These are phyloP conservation scores for Albophoma yamanashiensis DNA, from an alignment of 2,329 filamentous ascomycete species.

Conservation along the genomic window DNA sequence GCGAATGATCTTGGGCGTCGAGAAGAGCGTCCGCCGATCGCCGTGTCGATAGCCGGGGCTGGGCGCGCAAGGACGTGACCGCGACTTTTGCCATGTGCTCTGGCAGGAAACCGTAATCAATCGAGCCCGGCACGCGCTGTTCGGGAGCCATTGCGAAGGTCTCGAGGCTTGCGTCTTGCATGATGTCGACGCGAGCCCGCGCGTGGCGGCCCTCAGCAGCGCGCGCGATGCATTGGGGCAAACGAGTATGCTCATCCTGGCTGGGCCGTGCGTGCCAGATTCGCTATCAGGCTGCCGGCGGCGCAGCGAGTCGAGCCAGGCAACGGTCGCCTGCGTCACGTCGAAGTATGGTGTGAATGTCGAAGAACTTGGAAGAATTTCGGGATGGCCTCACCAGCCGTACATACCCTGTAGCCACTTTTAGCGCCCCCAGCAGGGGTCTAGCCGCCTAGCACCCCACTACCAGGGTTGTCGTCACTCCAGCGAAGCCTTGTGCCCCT, in stretches of 20 bases:
- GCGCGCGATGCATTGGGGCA: slow-evolving; percentile 16
- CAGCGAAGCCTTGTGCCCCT: neutral
- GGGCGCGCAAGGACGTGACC: neutral
- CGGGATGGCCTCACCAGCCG: neutral
- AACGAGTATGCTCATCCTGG: slow-evolving; percentile 1
- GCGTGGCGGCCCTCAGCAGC: slow-evolving; percentile 16
- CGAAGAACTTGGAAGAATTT: neutral
- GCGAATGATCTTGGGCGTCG: slow-evolving; percentile 28
- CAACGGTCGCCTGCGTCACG: neutral
- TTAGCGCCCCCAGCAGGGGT: neutral
- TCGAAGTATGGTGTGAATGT: neutral
- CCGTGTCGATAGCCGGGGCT: slow-evolving; percentile 5
- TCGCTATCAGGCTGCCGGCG: neutral
- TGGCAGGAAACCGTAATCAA: neutral
- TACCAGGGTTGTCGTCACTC: neutral
- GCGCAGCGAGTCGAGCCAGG: neutral
- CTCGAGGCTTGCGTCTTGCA: neutral
- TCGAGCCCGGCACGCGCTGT: neutral
- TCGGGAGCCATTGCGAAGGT: slow-evolving; percentile 7
- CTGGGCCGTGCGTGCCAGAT: neutral
- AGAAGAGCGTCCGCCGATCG: slow-evolving; percentile 22
- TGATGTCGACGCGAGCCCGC: slow-evolving; percentile 6
- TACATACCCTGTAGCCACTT: neutral
- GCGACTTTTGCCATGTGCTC: slow-evolving; percentile 1
- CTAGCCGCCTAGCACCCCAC: neutral